Evolutionary conservation across 495 filamentous ascomycete species (phyloP), one percentile per base, ranked within the genome.

Genomic region (Penicillium herquei): DNA sequence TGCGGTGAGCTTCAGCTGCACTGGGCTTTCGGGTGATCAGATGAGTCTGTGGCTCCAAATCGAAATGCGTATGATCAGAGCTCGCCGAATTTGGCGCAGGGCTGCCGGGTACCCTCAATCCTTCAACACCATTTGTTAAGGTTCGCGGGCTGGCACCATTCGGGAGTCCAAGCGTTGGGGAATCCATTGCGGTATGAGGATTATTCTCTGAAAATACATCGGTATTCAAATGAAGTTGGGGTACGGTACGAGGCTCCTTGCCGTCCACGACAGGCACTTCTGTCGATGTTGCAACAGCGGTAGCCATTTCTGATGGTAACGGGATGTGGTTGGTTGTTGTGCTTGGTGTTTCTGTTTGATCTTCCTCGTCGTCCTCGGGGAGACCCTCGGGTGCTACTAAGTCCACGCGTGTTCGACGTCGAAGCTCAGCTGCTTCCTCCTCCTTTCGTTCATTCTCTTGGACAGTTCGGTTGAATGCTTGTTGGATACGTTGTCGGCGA

Each of bases 391-490:
- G 21, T 26, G 21, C 21, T 16, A 44, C 46, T 68, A 32, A 41
- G 16, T 44, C 46, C 67, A 72, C 49, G 4, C 30, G 64, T 41
- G 67, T 68, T 30, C 69, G 67, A 52, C 69, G 75, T 67, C 66
- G 75, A 65, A 68, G 65, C 52, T 81, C 73, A 1, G 72, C 74
- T 46, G 76, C 75, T 55, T 69, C 66, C 58, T 77, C 76, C 58
- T 85, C 80, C 54, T 77, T 81, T 54, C 80, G 78, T 63, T 90
- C 83, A 62, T 73, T 86, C 62, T 88, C 86, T 57, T 85, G 81
- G 41, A 92, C 83, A 17, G 86, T 88, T 52, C 86, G 86, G 44
- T 86, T 91, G 58, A 93, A 90, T 1, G 89, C 89, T 44, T 89
- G 82, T 60, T 91, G 86, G 54, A 93, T 93, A 41, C 80, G 84